Evolutionary conservation across 768 basidiomycete species (phyloP).

Genomic region (Lactifluus pinguis): DNA sequence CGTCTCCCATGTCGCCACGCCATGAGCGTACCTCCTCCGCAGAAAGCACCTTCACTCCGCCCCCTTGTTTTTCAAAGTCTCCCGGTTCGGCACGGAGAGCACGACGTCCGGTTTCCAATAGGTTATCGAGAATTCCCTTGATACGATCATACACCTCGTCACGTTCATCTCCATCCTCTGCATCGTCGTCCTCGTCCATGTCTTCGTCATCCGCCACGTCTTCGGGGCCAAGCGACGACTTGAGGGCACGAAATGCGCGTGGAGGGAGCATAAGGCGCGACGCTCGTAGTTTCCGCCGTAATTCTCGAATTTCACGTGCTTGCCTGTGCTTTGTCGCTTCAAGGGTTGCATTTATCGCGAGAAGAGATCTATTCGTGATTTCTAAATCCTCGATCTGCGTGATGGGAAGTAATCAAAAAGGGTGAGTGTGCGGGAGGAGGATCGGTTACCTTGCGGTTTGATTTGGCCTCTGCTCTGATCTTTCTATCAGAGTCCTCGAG

Average conservation of each 20-base stretch:
- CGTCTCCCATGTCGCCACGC: constrained; percentile 26
- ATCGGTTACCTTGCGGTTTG: constrained; percentile 65
- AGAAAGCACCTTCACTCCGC: constrained; percentile 57
- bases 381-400: constrained; percentile 85
- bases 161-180: constrained; percentile 28
- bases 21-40: constrained; percentile 63
- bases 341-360: constrained; percentile 75
- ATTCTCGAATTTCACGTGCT: constrained; percentile 75
- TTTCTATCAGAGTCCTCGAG: constrained; percentile 37
- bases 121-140: constrained; percentile 49
- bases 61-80: constrained; percentile 38
- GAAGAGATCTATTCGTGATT: constrained; percentile 79
- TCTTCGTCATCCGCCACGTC: constrained; percentile 35
- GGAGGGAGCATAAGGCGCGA: constrained; percentile 73
- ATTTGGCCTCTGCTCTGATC: constrained; percentile 65
- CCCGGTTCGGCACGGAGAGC: constrained; percentile 53
- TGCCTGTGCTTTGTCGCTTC: constrained; percentile 76
- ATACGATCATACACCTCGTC: constrained; percentile 59
- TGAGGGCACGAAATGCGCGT: constrained; percentile 45
- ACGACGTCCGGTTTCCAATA: constrained; percentile 47
- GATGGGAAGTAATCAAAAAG: neutral
- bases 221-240: constrained; percentile 38
- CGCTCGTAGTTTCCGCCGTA: constrained; percentile 75
- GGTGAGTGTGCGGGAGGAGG: constrained; percentile 10
- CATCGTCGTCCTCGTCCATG: constrained; percentile 28